Evolutionary conservation across 352 stramenopile genomes (phyloP), one percentile per base, ranked within the genome.

Genomic region (Phytophthora crassamura): DNA sequence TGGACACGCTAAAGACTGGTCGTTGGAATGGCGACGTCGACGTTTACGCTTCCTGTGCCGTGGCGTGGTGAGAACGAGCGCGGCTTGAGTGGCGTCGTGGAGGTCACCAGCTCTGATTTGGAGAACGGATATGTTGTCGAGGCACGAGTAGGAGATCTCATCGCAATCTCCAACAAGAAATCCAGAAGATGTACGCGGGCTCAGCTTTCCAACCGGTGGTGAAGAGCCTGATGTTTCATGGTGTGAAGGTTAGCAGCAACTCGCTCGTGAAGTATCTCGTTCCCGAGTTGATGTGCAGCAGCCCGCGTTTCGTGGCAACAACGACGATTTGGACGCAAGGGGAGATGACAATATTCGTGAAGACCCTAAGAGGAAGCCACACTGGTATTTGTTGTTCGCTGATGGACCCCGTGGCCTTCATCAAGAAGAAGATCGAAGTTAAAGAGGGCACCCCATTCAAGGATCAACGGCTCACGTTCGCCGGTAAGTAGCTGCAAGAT

Each of bases 21-120:
- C n/a, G n/a, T n/a, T n/a, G n/a, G n/a, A n/a, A n/a, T n/a, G n/a
- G 5, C 7, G 15, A 59, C 50, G 51, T 40, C 30, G 14, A 25
- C 54, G 20, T 20, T 25, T 4, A 34, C 33, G 8, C 8, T 62
- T 33, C 30, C 54, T 0, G 36, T 53, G 4, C n/a, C 42, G 9
- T 57, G 59, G 59, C 36, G 18, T 36, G 43, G 62, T 41, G 25
- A 7, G 0, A 7, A 33, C 14, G 15, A 56, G 6, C 16, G 22
- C 34, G 59, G 43, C 11, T 18, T 62, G 25, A 50, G 46, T 38
- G 50, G 43, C 12, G 51, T 68, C 0, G 34, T 62, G 0, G 53
- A 70, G 34, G 32, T 70, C 10, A n/a, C 40, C 20, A 36, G 6
- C 6, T 40, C 22, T 1, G 49, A 71, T 15, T 39, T 71, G 22